Evolutionary conservation across 768 basidiomycete genomes (phyloP).

Genomic region (Macrolepiota fuliginosa): DNA sequence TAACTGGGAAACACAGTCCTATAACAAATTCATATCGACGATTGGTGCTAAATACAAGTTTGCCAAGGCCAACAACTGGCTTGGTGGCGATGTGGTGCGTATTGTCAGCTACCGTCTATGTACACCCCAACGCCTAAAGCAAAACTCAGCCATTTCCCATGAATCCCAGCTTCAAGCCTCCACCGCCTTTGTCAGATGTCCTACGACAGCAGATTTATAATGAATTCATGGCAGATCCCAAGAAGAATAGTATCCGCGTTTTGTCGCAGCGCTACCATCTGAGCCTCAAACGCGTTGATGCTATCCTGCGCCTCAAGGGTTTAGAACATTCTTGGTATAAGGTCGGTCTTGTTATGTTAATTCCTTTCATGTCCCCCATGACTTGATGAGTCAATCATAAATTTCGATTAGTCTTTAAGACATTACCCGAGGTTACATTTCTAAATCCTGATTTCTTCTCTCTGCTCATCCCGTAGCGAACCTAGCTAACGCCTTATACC

Average conservation of each 20-base stretch:
- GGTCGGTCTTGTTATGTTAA: constrained; percentile 40
- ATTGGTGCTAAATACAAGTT: constrained; percentile 41
- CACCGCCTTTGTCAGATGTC: constrained; percentile 67
- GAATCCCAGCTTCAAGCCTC: constrained; percentile 83
- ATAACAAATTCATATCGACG: constrained; percentile 39
- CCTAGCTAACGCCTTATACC: constrained; percentile 16
- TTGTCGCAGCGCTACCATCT: constrained; percentile 64
- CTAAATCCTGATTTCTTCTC: constrained; percentile 17
- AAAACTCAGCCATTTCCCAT: constrained; percentile 76
- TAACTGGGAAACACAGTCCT: constrained; percentile 24
- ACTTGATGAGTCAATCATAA: constrained; percentile 57
- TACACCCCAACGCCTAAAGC: constrained; percentile 6
- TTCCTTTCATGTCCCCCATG: constrained; percentile 8
- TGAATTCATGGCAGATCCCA: constrained; percentile 58
- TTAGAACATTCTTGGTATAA: constrained; percentile 69
- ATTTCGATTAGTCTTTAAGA: constrained; percentile 95
- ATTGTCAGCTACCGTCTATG: constrained; percentile 19
- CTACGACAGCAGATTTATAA: constrained; percentile 57
- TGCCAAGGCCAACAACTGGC: constrained; percentile 57
- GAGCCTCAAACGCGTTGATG: constrained; percentile 78
- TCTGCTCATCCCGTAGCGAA: background rate
- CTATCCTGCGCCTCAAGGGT: constrained; percentile 79
- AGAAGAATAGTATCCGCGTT: constrained; percentile 50
- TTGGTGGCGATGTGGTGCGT: constrained; percentile 53
- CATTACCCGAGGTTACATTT: constrained; percentile 64